Evolutionary conservation across 768 basidiomycete genomes (phyloP).

Genomic region (Clathrus columnatus): DNA sequence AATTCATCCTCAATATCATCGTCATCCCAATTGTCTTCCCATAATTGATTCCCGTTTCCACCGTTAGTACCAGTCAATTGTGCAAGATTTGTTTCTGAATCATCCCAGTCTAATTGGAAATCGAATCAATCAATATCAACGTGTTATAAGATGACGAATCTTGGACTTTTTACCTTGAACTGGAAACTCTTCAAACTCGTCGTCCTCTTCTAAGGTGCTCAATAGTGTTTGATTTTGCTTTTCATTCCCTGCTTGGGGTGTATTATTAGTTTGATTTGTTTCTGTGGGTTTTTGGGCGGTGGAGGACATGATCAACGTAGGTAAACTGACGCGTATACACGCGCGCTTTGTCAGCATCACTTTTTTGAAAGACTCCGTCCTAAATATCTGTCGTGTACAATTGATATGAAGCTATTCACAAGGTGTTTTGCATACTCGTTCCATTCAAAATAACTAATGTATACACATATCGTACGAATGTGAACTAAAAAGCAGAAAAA

Average conservation of each 20-base stretch:
- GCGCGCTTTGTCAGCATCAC: no score
- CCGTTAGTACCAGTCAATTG: constrained; percentile 67
- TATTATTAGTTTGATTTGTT: neutral
- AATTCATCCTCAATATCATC: constrained; percentile 99
- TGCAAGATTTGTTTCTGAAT: constrained; percentile 73
- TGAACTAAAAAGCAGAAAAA: neutral
- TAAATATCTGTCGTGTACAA: no score
- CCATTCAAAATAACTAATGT: neutral
- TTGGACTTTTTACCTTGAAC: constrained; percentile 56
- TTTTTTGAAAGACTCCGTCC: no score
- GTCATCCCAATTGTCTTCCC: constrained; percentile 99
- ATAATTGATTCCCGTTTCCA: constrained; percentile 80
- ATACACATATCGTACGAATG: neutral
- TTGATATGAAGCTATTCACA: no score
- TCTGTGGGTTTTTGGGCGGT: neutral
- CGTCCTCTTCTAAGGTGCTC: constrained; percentile 92
- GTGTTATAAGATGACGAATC: no score
- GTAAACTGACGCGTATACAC: neutral
- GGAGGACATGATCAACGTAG: neutral
- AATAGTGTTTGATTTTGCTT: constrained; percentile 41
- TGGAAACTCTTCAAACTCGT: constrained; percentile 92
- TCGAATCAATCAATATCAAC: no score
- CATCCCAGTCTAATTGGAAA: constrained; percentile 70
- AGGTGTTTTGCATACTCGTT: no score
- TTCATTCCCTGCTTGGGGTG: neutral